Evolutionary conservation across 2,329 filamentous ascomycete genomes (phyloP).

Genomic region (Nannizziopsis arthrosporioides): DNA sequence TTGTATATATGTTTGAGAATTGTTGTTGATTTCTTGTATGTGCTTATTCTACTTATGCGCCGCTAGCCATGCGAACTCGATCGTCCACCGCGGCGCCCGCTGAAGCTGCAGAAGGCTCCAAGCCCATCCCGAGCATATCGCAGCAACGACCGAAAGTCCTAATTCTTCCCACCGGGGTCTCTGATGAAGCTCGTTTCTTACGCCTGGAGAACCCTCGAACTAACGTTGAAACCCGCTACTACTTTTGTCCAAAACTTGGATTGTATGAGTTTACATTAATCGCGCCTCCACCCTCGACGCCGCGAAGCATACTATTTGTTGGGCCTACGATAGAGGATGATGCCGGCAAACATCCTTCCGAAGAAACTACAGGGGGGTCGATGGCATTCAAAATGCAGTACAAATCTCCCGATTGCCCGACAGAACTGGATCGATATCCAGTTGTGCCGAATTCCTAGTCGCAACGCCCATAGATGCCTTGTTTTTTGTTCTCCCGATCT

Average conservation of each 20-base stretch:
- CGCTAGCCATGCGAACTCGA: constrained; percentile 22
- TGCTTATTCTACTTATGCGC: too few relatives aligned
- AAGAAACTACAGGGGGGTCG: not conserved
- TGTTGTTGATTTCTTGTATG: not conserved
- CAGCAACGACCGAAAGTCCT: constrained; percentile 40
- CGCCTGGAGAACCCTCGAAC: constrained; percentile 46
- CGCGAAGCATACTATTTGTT: constrained; percentile 45
- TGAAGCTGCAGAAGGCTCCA: not conserved
- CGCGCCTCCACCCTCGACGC: constrained; percentile 38
- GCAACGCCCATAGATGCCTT: constrained; percentile 75
- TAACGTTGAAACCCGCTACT: constrained; percentile 40
- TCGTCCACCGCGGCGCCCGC: constrained; percentile 18
- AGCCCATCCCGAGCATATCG: constrained; percentile 7
- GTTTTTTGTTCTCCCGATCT: constrained; percentile 67
- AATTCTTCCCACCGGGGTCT: constrained; percentile 44
- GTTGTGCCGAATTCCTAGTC: constrained; percentile 63
- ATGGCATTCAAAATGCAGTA: constrained; percentile 15
- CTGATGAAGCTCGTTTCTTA: constrained; percentile 43
- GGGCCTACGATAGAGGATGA: not conserved
- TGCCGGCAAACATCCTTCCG: not conserved
- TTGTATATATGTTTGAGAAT: not conserved
- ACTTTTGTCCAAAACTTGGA: constrained; percentile 47
- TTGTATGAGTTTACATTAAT: constrained; percentile 52
- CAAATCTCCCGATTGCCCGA: not conserved
- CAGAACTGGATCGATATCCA: constrained; percentile 45